Evolutionary conservation across 306 rosid species (phyloP), one percentile per base, ranked within the genome.

Genomic region (Lagenaria siceraria): DNA sequence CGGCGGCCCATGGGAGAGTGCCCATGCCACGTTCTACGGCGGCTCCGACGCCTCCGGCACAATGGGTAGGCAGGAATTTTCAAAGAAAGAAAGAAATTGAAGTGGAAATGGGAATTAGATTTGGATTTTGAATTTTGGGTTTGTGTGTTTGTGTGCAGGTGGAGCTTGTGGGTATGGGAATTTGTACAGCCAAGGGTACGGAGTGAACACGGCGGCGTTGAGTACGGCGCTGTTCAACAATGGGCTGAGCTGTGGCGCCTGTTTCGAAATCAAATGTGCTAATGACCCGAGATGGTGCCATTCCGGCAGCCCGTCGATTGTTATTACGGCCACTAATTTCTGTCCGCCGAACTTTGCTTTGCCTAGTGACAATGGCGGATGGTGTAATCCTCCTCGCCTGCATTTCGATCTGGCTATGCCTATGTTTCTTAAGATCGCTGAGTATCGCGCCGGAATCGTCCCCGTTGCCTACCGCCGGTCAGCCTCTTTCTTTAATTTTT

Each of bases 321-420:
- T 87, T 10, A 81, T 89, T 3, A 89, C 93, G 0, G 93, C 93
- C 11, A 89, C 93, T 0, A 89, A 89, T 81, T 89, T 89, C 51
- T 89, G 93, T 77, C 93, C 93, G 8, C 93, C 93, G 0, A 89
- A 89, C 80, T 89, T 31, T 21, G 93, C 93, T 27, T 89, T 84
- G 69, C 89, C 93, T 10, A 87, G 75, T 62, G 93, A 89, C 80
- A 89, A 89, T 61, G 93, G 93, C 9, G 93, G 93, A 0, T 89
- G 93, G 93, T 89, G 93, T 64, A 89, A 89, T 86, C 93, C 93
- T 62, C 93, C 93, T 55, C 89, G 93, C 4, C 84, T 89, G 2
- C 93, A 89, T 80, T 89, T 89, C 51, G 93, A 89, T 79, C 89
- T 89, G 8, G 93, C 93, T 82, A 89, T 89, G 93, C 93, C 93